Evolutionary conservation across 306 rosid genomes (phyloP).

Genomic region (Trifolium pratense): DNA sequence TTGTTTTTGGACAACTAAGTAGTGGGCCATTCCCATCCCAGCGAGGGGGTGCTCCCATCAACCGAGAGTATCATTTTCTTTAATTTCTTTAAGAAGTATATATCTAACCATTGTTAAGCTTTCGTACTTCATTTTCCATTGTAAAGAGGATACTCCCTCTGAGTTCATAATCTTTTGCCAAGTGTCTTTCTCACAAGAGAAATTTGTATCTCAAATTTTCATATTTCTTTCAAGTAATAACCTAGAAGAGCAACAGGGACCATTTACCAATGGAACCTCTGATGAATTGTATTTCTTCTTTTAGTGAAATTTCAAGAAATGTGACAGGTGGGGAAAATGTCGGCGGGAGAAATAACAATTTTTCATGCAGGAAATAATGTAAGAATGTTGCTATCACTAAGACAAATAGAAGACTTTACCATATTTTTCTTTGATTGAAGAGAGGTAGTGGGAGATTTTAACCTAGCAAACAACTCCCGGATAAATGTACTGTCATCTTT

Average conservation of each 20-base stretch:
- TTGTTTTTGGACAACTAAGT: no score
- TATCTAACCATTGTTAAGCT: no score
- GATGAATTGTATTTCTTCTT: constrained; percentile 42
- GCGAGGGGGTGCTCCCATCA: no score
- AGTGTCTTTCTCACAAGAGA: not conserved
- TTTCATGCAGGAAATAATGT: not conserved
- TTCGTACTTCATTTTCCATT: no score
- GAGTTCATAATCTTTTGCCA: not conserved
- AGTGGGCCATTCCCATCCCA: no score
- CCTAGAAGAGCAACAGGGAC: constrained; percentile 41
- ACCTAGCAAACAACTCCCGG: constrained; percentile 84
- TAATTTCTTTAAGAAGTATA: no score
- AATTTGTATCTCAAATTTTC: not conserved
- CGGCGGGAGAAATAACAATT: constrained; percentile 27
- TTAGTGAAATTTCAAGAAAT: constrained; percentile 41
- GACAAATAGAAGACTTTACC: constrained; percentile 52
- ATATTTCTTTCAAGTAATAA: constrained; percentile 24
- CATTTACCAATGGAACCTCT: constrained; percentile 46
- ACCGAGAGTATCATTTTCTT: no score
- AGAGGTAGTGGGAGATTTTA: constrained; percentile 66
- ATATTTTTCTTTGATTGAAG: constrained; percentile 77
- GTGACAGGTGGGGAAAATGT: constrained; percentile 35
- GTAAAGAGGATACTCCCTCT: no score
- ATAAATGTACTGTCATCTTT: constrained; percentile 87
- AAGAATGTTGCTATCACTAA: constrained; percentile 17